Base-by-base conservation (phyloP, 805 yeast species). In the Metschnikowia dekortorum region DNA sequence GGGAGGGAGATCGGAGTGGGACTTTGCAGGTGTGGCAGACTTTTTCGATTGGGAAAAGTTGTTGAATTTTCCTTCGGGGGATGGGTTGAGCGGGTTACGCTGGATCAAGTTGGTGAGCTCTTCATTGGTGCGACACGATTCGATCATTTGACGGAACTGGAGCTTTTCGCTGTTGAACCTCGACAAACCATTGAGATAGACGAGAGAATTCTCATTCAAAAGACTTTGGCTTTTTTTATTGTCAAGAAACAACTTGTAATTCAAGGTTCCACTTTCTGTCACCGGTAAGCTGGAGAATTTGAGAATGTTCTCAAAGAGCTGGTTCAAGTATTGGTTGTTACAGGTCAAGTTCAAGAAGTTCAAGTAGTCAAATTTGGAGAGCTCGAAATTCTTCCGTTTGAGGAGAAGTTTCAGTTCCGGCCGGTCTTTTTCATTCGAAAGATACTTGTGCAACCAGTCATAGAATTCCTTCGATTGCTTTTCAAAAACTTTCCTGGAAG, bases 321-420 rank as follows among this genome's bases (percentile, higher is more conserved):
- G 68, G 56, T 71, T 72, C 39, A 68, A 59, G 52, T 71, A 72
- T 52, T 73, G 76, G 53, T 72, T 72, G 55, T 72, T 73, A 8
- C 67, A 59, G 7, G 69, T 60, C 47, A 60, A 57, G 33, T 66
- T 70, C 45, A 79, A 58, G 38, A 67, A 70, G 53, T 72, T 74
- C 57, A 73, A 65, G 59, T 79, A 79, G 46, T 76, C 79, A 47
- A 74, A 69, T 50, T 79, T 73, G 10, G 71, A 65, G 1, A 75
- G 56, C 51, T 78, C 81, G 56, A 73, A 78, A 0, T 54, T 53
- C 46, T 73, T 66, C 30, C 73, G 57, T 52, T 71, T 70, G 22
- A 52, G 47, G 16, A 75, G 54, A 22, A 69, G 58, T 52, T 69
- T 70, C 68, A 68, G 68, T 44, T 69, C 74, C 0, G 77, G 74